Percentiles rank a stretch among this genome's conserved stretches.
Evolutionary conservation across 371 early-diverging fungal genomes (phyloP).

Genomic region (Mortierella sp.): DNA sequence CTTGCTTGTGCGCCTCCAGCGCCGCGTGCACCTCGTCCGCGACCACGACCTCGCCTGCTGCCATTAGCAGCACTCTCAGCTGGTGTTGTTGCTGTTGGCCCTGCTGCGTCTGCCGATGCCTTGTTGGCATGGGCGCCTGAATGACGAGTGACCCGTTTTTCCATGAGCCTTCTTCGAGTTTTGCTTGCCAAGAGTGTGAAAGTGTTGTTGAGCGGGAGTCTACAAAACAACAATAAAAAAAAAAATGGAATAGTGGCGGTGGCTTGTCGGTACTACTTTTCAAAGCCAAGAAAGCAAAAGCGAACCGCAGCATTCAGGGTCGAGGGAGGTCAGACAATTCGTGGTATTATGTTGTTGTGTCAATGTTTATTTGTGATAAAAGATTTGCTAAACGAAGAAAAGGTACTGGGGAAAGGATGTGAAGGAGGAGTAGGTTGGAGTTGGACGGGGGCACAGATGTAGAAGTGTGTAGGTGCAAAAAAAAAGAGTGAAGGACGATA

Average conservation of each 20-base stretch:
- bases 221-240: neutral
- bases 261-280: neutral
- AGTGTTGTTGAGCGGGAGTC: neutral
- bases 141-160: conserved; percentile 35
- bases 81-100: neutral
- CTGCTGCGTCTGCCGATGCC: neutral
- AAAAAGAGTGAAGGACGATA: conserved; percentile 1
- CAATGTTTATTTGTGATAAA: conserved; percentile 4
- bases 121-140: conserved; percentile 16
- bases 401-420: neutral
- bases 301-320: too few relatives aligned
- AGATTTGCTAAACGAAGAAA: neutral
- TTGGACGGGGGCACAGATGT: conserved; percentile 5
- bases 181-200: neutral
- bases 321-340: neutral
- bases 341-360: neutral
- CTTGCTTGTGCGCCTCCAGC: neutral
- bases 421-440: neutral
- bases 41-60: conserved; percentile 15
- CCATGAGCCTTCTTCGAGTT: conserved; percentile 19
- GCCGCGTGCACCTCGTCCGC: conserved; percentile 8
- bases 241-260: neutral
- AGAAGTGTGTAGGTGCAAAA: conserved; percentile 7
- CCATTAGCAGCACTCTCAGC: neutral
- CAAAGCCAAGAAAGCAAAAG: neutral